Evolutionary conservation across 257 asterid genomes (phyloP).

Genomic region (Solanum ahanhuiri): DNA sequence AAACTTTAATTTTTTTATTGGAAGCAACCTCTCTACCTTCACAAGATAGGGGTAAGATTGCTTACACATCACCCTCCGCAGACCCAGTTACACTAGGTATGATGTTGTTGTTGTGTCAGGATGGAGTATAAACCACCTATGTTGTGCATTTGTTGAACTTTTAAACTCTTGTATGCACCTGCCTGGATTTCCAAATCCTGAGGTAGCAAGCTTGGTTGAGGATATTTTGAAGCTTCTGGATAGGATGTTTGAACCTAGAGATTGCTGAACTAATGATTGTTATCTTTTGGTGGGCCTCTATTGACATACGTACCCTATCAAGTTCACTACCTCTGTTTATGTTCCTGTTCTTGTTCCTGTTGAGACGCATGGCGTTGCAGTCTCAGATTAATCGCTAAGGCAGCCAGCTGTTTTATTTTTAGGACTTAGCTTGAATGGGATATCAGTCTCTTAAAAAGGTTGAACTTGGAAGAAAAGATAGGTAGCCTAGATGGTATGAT

Average conservation of each 20-base stretch:
- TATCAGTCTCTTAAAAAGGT: neutral
- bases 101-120: neutral
- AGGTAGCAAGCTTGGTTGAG: neutral
- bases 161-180: neutral
- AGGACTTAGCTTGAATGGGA: neutral
- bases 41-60: neutral
- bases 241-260: neutral
- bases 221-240: neutral
- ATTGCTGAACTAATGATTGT: neutral
- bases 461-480: neutral
- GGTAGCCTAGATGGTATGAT: neutral
- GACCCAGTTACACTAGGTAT: neutral
- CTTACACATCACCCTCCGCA: neutral
- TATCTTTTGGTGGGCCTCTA: neutral
- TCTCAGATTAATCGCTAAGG: neutral
- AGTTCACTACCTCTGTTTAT: neutral
- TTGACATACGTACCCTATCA: neutral
- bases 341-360: neutral
- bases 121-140: neutral
- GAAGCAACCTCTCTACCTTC: neutral
- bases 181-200: neutral
- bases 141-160: neutral
- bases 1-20: neutral
- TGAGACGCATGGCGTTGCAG: neutral
- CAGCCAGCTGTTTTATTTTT: neutral